phyloP scores from a whole-genome alignment of 176 grass and related monocot genomes.

The Triticum monococcum region DNA sequence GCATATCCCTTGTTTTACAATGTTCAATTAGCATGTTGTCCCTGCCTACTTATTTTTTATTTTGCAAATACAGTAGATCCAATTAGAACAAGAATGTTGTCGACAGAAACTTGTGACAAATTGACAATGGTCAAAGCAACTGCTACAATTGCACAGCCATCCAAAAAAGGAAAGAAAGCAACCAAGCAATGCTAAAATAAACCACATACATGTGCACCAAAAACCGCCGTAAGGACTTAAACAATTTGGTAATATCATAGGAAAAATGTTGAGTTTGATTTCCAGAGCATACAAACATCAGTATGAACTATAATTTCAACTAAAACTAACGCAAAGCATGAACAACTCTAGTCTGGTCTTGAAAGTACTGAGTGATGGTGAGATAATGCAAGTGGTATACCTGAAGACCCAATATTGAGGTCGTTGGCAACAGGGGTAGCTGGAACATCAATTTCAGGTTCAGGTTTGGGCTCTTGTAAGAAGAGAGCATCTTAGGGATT shows the following conservation, averaged over 20 bases:
- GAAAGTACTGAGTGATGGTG: neutral
- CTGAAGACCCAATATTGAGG: neutral
- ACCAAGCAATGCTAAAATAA: neutral
- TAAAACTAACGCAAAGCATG: neutral
- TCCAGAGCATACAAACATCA: slow-evolving; percentile 10
- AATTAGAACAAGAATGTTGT: slow-evolving; percentile 11
- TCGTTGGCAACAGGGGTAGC: neutral
- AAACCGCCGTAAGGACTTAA: neutral
- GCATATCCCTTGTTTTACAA: slow-evolving; percentile 8
- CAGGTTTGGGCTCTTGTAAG: slow-evolving; percentile 57
- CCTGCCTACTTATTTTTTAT: slow-evolving; percentile 15
- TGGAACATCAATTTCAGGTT: slow-evolving; percentile 24
- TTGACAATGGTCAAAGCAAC: neutral
- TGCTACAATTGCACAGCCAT: too few relatives aligned
- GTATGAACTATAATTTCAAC: neutral
- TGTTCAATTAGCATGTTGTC: slow-evolving; percentile 5
- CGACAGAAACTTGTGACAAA: neutral
- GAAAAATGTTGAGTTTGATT: neutral
- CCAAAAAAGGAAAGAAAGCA: neutral
- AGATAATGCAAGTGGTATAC: slow-evolving; percentile 24
- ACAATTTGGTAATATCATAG: neutral
- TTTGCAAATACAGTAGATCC: neutral
- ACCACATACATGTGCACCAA: neutral
- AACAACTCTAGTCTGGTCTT: neutral
- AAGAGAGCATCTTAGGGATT: slow-evolving; percentile 10